Conservation (phyloP, 306 rosid genomes). For the Lablab purpureus region DNA sequence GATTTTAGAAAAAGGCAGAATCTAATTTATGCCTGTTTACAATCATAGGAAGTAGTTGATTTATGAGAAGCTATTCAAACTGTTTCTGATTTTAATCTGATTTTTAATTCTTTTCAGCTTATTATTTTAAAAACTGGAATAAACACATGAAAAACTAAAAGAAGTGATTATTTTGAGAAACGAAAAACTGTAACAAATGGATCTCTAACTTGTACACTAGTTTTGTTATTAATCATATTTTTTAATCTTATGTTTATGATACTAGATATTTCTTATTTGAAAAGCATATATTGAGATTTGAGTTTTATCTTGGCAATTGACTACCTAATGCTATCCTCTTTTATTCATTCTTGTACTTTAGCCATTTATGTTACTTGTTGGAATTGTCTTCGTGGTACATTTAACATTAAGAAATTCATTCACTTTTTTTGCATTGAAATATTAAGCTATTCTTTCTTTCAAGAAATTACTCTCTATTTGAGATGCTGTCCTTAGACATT, state of each 20-base stretch:
- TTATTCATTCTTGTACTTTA: background rate
- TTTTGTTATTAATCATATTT: conserved; percentile 25
- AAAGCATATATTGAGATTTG: background rate
- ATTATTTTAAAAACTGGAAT: background rate
- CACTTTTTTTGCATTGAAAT: background rate
- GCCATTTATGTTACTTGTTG: conserved; percentile 5
- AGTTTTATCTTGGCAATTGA: background rate
- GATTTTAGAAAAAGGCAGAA: too few species aligned
- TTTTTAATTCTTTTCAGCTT: too few species aligned
- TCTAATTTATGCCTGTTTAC: background rate
- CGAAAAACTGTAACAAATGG: background rate
- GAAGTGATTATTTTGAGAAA: background rate
- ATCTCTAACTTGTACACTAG: background rate
- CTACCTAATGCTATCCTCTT: conserved; percentile 20
- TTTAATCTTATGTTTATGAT: conserved; percentile 26
- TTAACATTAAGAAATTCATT: background rate
- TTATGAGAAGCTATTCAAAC: background rate
- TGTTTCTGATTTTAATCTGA: background rate
- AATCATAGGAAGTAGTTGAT: background rate
- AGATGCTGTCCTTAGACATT: conserved; percentile 30
- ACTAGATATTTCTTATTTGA: background rate
- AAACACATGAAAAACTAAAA: background rate
- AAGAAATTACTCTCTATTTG: background rate
- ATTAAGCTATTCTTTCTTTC: background rate
- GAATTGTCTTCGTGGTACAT: background rate